Conservation (phyloP, 805 yeast species). For the Vanderwaltozyma tropicalis region DNA sequence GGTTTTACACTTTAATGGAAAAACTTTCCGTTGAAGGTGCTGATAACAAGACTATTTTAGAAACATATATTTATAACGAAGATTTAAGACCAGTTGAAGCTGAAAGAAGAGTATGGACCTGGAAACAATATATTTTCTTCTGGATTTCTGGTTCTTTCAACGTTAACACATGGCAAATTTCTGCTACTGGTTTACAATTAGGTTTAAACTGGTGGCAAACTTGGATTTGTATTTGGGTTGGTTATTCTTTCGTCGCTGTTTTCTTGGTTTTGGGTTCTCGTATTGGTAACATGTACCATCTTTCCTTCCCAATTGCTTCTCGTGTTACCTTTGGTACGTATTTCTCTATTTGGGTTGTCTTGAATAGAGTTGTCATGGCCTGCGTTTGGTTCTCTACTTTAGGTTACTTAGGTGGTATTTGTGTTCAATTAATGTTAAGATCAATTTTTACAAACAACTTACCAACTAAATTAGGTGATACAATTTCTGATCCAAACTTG, state of each 20-base stretch:
- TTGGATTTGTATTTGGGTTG: conserved; percentile 84
- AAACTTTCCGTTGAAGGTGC: not conserved
- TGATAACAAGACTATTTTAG: conserved; percentile 4
- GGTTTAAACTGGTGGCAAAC: conserved; percentile 89
- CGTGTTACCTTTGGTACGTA: conserved; percentile 81
- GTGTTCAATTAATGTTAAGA: conserved; percentile 68
- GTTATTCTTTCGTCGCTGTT: conserved; percentile 60
- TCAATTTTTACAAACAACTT: conserved; percentile 66
- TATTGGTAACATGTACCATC: conserved; percentile 72
- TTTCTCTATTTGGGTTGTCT: conserved; percentile 80
- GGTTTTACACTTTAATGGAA: not conserved
- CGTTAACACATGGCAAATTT: conserved; percentile 87
- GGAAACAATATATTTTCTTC: conserved; percentile 71
- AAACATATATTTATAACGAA: conserved; percentile 52
- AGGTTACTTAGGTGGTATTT: conserved; percentile 76
- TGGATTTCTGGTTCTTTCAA: conserved; percentile 90
- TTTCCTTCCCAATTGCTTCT: conserved; percentile 76
- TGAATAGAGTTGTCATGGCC: conserved; percentile 84
- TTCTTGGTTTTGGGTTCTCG: conserved; percentile 65
- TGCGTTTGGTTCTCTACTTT: conserved; percentile 86
- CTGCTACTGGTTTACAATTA: conserved; percentile 71
- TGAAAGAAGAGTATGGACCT: conserved; percentile 67
- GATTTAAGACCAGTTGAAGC: conserved; percentile 76
- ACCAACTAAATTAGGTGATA: conserved; percentile 52
- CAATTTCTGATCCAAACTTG: conserved; percentile 46